Percentiles rank a stretch among this genome's conserved stretches.
Conservation (phyloP, 805 yeast genomes). For the Candida quercuum region DNA sequence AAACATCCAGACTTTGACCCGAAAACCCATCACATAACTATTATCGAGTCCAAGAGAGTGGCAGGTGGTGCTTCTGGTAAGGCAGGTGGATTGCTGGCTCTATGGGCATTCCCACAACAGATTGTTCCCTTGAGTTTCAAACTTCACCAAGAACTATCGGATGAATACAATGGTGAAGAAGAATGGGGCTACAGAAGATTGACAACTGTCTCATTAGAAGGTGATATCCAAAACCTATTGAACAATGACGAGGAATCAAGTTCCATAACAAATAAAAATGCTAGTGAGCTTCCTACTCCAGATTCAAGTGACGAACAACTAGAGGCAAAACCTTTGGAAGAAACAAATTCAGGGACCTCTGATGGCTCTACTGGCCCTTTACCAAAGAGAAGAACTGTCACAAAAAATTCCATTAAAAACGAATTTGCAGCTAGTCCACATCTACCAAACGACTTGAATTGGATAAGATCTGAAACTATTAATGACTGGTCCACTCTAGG, state of each 20-base stretch:
- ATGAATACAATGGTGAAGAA: slow-evolving; percentile 71
- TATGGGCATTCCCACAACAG: slow-evolving; percentile 97
- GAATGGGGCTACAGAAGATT: slow-evolving; percentile 93
- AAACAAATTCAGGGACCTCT: slow-evolving; percentile 10
- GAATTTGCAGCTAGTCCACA: slow-evolving; percentile 16
- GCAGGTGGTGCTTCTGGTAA: slow-evolving; percentile 98
- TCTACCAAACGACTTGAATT: slow-evolving; percentile 63
- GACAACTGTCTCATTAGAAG: slow-evolving; percentile 83
- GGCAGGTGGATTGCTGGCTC: slow-evolving; percentile 92
- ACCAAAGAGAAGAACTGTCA: slow-evolving; percentile 30
- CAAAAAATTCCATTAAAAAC: slow-evolving; percentile 28
- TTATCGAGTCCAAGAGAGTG: slow-evolving; percentile 83
- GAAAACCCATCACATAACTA: slow-evolving; percentile 69
- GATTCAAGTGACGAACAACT: slow-evolving; percentile 9
- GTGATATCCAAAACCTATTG: slow-evolving; percentile 47
- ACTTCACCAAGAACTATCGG: slow-evolving; percentile 78
- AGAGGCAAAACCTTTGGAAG: slow-evolving; percentile 8
- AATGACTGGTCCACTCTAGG: slow-evolving; percentile 77
- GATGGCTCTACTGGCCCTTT: slow-evolving; percentile 16
- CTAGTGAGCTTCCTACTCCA: slow-evolving; percentile 8
- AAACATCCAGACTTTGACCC: slow-evolving; percentile 77
- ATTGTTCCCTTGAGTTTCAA: slow-evolving; percentile 84
- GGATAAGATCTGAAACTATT: slow-evolving; percentile 67
- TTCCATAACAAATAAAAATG: background rate
- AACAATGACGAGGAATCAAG: slow-evolving; percentile 14